Evolutionary conservation across 2,329 filamentous ascomycete species (phyloP).

Genomic region (Sarocladiaceae sp.): DNA sequence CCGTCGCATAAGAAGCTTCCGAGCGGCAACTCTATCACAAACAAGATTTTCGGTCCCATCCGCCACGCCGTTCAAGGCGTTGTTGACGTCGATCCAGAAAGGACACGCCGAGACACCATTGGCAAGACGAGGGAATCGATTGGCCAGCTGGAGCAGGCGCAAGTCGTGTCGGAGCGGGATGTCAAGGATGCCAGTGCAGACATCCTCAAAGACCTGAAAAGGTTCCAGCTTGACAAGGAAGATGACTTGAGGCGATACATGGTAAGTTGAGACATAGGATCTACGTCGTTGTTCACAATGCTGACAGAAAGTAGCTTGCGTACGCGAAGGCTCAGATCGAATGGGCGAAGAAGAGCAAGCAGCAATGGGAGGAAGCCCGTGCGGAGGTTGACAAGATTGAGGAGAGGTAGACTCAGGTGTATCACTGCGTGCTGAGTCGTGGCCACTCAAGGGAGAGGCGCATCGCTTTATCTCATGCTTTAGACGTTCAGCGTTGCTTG

Average conservation of each 20-base stretch:
- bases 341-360: conserved; percentile 85
- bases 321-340: conserved; percentile 91
- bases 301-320: conserved; percentile 56
- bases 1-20: conserved; percentile 66
- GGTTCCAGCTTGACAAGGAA: conserved; percentile 94
- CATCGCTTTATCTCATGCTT: neutral
- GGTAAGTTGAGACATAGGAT: conserved; percentile 51
- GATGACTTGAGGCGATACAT: conserved; percentile 90
- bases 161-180: conserved; percentile 81
- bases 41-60: conserved; percentile 90
- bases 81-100: conserved; percentile 90
- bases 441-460: neutral
- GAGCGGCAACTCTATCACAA: conserved; percentile 85
- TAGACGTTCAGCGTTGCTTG: conserved; percentile 6
- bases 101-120: conserved; percentile 85
- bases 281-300: neutral
- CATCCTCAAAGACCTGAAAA: conserved; percentile 80
- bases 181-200: conserved; percentile 88
- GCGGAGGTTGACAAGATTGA: conserved; percentile 86
- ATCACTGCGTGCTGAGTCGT: neutral
- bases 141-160: conserved; percentile 79
- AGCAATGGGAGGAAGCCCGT: conserved; percentile 87
- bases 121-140: conserved; percentile 92
- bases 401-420: conserved; percentile 35
- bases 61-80: conserved; percentile 95